A percentile compares a stretch with the other conserved stretches of the same genome.
phyloP scores from a whole-genome alignment of 1,284 basidiomycete genomes.

The Termitomyces sp. region DNA sequence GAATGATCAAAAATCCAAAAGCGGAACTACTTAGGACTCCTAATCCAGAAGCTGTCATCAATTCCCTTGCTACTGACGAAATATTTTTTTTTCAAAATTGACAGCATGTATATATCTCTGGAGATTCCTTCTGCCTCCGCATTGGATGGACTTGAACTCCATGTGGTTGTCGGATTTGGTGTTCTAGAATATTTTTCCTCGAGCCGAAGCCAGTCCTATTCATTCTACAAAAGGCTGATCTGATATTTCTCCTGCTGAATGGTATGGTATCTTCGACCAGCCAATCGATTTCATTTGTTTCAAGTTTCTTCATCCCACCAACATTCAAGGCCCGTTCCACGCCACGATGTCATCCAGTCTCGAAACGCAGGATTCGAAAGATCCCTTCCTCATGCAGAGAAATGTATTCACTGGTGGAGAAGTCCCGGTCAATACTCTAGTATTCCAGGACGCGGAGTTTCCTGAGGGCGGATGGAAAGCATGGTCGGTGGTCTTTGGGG shows the following conservation, averaged over 20 bases:
- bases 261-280: background rate
- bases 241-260: background rate
- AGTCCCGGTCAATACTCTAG: background rate
- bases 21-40: background rate
- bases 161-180: too few relatives aligned
- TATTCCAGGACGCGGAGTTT: constrained; percentile 9
- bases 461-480: constrained; percentile 33
- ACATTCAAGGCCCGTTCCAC: background rate
- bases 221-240: background rate
- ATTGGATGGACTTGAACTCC: background rate
- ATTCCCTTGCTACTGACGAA: background rate
- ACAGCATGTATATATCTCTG: background rate
- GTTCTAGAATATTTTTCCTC: background rate
- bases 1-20: background rate
- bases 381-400: background rate
- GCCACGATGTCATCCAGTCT: background rate
- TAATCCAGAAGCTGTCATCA: background rate
- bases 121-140: background rate
- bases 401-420: background rate
- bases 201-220: background rate
- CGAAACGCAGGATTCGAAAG: background rate
- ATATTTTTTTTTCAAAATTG: background rate
- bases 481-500: constrained; percentile 32
- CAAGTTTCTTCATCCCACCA: background rate
- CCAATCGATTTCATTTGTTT: background rate